phyloP scores from a whole-genome alignment of 306 rosid genomes.

The Vigna angularis region DNA sequence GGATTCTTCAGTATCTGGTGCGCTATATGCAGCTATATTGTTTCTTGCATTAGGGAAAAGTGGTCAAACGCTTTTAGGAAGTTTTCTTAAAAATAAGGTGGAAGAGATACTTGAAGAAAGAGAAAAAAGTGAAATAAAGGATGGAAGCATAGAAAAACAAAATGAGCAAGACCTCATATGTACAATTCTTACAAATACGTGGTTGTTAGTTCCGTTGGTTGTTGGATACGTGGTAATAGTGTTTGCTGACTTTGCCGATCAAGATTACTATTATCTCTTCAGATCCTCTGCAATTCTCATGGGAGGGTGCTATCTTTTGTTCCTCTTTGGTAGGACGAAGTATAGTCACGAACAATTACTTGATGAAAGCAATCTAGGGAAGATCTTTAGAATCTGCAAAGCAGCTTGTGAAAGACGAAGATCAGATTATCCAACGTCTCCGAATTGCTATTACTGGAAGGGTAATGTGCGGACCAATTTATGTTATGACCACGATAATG shows the following conservation, averaged over 20 bases:
- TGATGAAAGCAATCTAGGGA: not conserved
- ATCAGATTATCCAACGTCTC: not conserved
- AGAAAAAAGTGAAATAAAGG: too few species aligned
- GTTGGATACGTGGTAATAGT: not conserved
- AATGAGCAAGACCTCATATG: not conserved
- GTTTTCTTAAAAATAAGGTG: not conserved
- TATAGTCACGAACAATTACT: not conserved
- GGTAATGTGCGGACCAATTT: not conserved
- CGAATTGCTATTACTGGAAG: not conserved
- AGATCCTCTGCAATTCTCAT: not conserved
- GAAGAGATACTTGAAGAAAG: not conserved
- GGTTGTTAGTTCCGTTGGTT: not conserved
- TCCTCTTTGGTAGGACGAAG: not conserved
- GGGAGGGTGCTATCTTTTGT: not conserved
- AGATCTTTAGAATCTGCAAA: not conserved
- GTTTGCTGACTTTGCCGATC: too few species aligned
- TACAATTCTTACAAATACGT: fast-evolving
- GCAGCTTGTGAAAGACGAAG: not conserved
- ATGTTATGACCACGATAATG: not conserved
- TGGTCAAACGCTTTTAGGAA: not conserved
- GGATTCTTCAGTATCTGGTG: too few species aligned
- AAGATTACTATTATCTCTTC: not conserved
- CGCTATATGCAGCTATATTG: not conserved
- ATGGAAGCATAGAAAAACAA: too few species aligned
- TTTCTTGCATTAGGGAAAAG: not conserved